Conservation (phyloP, 495 filamentous ascomycete genomes). For the Lophiostoma macrostomum region DNA sequence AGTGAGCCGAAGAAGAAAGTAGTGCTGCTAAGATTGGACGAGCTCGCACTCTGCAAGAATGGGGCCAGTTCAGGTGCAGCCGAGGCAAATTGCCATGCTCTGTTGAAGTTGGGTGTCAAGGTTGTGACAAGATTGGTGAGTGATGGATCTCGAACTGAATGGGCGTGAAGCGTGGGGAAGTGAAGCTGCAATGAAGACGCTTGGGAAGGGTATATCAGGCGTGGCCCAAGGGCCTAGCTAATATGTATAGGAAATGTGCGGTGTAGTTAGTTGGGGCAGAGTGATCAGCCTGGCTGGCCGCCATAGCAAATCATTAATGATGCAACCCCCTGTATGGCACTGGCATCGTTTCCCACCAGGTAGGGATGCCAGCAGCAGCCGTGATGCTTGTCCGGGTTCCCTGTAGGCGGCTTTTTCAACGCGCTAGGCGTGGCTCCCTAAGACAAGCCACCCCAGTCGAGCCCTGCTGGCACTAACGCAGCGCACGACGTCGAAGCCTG, state of each 20-base stretch:
- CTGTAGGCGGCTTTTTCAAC: constrained; percentile 7
- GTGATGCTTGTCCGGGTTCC: too few relatives aligned
- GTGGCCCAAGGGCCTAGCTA: constrained; percentile 23
- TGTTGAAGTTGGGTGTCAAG: neutral
- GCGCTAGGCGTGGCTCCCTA: constrained; percentile 7
- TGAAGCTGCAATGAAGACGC: neutral
- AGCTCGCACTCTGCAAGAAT: neutral
- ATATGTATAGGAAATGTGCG: constrained; percentile 25
- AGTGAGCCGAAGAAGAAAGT: neutral
- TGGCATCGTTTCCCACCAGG: constrained; percentile 17
- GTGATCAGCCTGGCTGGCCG: constrained; percentile 24
- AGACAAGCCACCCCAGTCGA: neutral
- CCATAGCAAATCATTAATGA: constrained; percentile 28
- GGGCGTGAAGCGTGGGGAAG: neutral
- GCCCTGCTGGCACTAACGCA: constrained; percentile 16
- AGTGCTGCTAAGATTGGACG: neutral
- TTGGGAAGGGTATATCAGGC: constrained; percentile 21
- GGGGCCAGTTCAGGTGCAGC: neutral
- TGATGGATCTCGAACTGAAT: too few relatives aligned
- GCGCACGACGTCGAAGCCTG: constrained; percentile 1
- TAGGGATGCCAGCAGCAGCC: too few relatives aligned
- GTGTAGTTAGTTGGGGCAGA: constrained; percentile 14
- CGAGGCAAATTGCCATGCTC: constrained; percentile 3
- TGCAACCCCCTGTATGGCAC: constrained; percentile 11
- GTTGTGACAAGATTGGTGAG: too few relatives aligned